Evolutionary conservation across 352 stramenopile species (phyloP), one percentile per base, ranked within the genome.

Genomic region (Phytophthora europaea): DNA sequence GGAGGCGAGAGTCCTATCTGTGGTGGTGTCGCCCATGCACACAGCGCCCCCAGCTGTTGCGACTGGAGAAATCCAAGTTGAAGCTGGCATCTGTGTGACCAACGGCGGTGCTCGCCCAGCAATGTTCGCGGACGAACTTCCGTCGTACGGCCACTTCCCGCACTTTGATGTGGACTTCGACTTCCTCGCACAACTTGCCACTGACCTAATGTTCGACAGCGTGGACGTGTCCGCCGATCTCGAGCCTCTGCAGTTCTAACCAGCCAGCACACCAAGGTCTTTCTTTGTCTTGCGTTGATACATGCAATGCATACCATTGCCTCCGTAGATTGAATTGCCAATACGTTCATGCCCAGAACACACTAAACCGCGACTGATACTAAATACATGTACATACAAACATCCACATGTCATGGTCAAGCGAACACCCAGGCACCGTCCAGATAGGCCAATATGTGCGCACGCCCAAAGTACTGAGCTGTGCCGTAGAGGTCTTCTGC

Each of bases 21-120:
- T 76, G n/a, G 58, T 62, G 22, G 64, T 76, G 50, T 76, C 69
- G 22, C 69, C 67, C 10, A 65, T 65, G 58, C 43, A 10, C 4
- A 67, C 52, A 60, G 47, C 65, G 54, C 47, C 48, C 7, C 48
- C 69, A 60, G 43, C 53, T 65, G 56, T 5, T 56, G n/a, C 70
- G 70, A 73, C 70, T 77, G 52, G 53, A 34, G 70, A 70, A 63
- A 77, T 73, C 7, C 70, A 70, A 57, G 52, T 73, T 73, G 70
- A 77, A 73, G 58, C 61, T 57, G 57, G 8, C 26, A 61, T 77
- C 15, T 70, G 67, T 36, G 26, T 75, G 31, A 26, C 10, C 16
- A 45, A 65, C 26, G 22, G 8, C 4, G 18, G 7, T 52, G 38
- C 18, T n/a, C 55, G 36, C 12, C 10, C 55, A 26, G 38, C 61